Conservation (phyloP, 352 stramenopile species). For the Pythium volutum region DNA sequence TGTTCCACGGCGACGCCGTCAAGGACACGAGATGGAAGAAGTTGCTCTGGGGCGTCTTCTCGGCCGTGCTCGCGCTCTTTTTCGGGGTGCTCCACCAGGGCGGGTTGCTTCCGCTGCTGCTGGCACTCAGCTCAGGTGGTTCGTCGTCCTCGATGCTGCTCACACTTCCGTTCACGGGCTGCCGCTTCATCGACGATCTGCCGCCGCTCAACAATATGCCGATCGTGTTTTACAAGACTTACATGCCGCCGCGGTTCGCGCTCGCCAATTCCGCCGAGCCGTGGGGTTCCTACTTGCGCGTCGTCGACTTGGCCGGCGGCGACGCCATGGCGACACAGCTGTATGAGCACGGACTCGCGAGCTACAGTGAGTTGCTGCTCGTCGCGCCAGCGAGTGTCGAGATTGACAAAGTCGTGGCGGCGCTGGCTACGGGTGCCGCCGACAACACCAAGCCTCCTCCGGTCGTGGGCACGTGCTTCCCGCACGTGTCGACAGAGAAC, state of each 20-base stretch:
- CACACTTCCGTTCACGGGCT: conserved; percentile 29
- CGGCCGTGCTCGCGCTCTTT: conserved; percentile 47
- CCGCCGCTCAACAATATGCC: conserved; percentile 14
- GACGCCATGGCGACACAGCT: conserved; percentile 19
- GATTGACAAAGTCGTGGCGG: conserved; percentile 21
- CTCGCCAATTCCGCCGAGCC: conserved; percentile 24
- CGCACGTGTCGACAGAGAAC: conserved; percentile 61
- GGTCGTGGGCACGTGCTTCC: conserved; percentile 40
- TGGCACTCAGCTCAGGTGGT: conserved; percentile 33
- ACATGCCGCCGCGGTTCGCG: conserved; percentile 81
- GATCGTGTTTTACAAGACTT: conserved; percentile 71
- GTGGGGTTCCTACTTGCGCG: conserved; percentile 27
- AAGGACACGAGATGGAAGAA: conserved; percentile 3
- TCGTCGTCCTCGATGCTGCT: conserved; percentile 13
- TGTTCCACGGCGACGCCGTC: conserved; percentile 34
- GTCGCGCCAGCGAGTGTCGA: conserved; percentile 45
- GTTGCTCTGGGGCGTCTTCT: conserved; percentile 50
- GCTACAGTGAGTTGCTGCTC: conserved; percentile 25
- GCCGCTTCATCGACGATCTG: conserved; percentile 19
- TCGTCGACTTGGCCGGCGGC: conserved; percentile 53
- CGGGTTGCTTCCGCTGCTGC: conserved; percentile 55
- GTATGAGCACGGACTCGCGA: background rate
- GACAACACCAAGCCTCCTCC: background rate
- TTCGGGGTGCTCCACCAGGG: conserved; percentile 75
- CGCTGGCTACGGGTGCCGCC: background rate